These are phyloP conservation scores for Fragosphaeria purpurea DNA, from an alignment of 2,329 filamentous ascomycete genomes.

Conservation along the genomic window DNA sequence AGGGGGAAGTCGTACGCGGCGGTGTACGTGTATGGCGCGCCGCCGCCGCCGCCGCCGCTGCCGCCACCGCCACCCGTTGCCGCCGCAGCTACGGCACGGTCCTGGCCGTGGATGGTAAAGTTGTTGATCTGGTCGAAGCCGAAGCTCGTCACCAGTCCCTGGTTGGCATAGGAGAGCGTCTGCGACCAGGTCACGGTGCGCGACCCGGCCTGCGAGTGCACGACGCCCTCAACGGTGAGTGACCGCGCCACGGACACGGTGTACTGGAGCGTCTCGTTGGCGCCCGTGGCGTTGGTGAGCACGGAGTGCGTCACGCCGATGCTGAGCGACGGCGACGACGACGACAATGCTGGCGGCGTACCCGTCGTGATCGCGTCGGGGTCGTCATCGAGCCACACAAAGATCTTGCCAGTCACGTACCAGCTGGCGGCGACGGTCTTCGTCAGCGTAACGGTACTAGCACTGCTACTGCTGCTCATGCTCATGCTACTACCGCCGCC, in stretches of 20 bases:
- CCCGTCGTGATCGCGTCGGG: slow-evolving; percentile 41
- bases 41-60: not conserved
- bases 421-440: slow-evolving; percentile 55
- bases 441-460: slow-evolving; percentile 32
- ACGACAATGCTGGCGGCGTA: slow-evolving; percentile 2
- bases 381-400: slow-evolving; percentile 57
- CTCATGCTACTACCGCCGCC: slow-evolving; percentile 28
- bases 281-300: slow-evolving; percentile 36
- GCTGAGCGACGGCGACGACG: slow-evolving; percentile 22
- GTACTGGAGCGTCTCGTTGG: slow-evolving; percentile 51
- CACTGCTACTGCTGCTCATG: not conserved
- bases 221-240: slow-evolving; percentile 41
- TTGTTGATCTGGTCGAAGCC: slow-evolving; percentile 33
- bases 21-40: slow-evolving; percentile 17
- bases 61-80: not conserved
- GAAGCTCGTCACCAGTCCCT: slow-evolving; percentile 33
- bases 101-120: slow-evolving; percentile 20
- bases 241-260: slow-evolving; percentile 44
- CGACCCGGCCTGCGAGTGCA: slow-evolving; percentile 35
- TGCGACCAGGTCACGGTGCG: slow-evolving; percentile 46
- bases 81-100: slow-evolving; percentile 12
- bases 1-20: slow-evolving; percentile 50
- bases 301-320: slow-evolving; percentile 36
- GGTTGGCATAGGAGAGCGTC: slow-evolving; percentile 40
- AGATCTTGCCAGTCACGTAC: slow-evolving; percentile 71